phyloP scores from a whole-genome alignment of 306 rosid species.

The Glycyrrhiza uralensis region DNA sequence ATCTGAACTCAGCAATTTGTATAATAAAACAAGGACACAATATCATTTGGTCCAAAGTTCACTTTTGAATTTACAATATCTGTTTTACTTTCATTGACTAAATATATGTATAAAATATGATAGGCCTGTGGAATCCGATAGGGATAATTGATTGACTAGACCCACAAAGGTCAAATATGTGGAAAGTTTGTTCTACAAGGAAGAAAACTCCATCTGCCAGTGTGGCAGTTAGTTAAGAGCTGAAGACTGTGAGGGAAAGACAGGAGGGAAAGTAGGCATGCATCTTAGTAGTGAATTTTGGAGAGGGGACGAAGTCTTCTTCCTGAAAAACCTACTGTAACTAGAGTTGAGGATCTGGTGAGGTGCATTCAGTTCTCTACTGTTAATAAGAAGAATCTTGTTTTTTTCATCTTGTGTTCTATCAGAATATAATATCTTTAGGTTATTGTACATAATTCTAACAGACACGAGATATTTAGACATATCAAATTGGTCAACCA shows the following conservation, averaged over 20 bases:
- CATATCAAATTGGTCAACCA: background rate
- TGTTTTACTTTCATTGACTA: background rate
- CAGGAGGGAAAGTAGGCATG: background rate
- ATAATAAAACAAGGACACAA: background rate
- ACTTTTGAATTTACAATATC: conserved; percentile 12
- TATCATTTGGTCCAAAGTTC: background rate
- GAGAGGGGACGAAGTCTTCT: background rate
- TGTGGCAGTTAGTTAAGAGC: background rate
- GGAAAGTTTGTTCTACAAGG: background rate
- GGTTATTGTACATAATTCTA: background rate
- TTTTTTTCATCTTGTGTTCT: background rate
- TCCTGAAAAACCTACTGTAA: no score
- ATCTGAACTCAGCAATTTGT: background rate
- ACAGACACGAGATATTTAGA: background rate
- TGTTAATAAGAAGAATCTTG: no score
- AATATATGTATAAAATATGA: background rate
- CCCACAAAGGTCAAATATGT: background rate
- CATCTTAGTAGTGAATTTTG: background rate
- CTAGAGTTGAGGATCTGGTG: background rate
- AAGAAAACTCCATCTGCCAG: background rate
- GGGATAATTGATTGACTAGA: background rate
- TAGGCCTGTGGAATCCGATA: background rate
- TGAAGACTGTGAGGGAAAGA: background rate
- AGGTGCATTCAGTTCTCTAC: background rate
- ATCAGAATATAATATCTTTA: background rate